phyloP scores from a whole-genome alignment of 2,329 filamentous ascomycete species.

The Gnomoniopsis sp. region DNA sequence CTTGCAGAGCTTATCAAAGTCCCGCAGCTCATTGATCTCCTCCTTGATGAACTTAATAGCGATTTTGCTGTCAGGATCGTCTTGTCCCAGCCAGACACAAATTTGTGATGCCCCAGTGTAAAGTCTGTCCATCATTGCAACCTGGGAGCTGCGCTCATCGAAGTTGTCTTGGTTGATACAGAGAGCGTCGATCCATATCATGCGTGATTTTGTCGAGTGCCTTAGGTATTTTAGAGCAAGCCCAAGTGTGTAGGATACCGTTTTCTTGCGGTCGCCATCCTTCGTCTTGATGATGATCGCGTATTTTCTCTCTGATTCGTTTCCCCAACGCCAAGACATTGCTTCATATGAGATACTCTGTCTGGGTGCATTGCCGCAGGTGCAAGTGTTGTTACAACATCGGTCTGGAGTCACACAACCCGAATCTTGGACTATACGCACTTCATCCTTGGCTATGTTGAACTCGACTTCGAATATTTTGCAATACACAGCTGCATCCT shows the following conservation, averaged over 20 bases:
- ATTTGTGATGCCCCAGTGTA: constrained; percentile 30
- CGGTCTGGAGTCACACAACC: too few species aligned
- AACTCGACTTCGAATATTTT: too few species aligned
- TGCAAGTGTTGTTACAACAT: too few species aligned
- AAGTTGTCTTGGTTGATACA: constrained; percentile 30
- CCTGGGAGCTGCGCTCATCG: constrained; percentile 31
- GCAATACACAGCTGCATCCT: too few species aligned
- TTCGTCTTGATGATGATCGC: background rate
- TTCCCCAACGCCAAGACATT: constrained; percentile 7
- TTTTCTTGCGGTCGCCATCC: background rate
- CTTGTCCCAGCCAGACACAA: constrained; percentile 32
- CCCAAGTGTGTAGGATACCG: background rate
- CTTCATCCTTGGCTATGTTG: too few species aligned
- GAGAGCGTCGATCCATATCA: constrained; percentile 33
- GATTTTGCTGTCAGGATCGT: constrained; percentile 21
- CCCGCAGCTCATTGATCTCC: constrained; percentile 27
- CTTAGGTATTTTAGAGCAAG: constrained; percentile 19
- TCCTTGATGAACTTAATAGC: constrained; percentile 31
- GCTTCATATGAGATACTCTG: background rate
- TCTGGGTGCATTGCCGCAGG: too few species aligned
- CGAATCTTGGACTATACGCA: too few species aligned
- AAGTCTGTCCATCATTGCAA: constrained; percentile 32
- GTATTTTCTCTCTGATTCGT: background rate
- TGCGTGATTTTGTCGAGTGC: background rate
- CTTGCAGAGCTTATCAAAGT: constrained; percentile 29